These are phyloP conservation scores for Eucalyptus sideroxylon DNA, from an alignment of 345 rosid species.

Conservation along the genomic window DNA sequence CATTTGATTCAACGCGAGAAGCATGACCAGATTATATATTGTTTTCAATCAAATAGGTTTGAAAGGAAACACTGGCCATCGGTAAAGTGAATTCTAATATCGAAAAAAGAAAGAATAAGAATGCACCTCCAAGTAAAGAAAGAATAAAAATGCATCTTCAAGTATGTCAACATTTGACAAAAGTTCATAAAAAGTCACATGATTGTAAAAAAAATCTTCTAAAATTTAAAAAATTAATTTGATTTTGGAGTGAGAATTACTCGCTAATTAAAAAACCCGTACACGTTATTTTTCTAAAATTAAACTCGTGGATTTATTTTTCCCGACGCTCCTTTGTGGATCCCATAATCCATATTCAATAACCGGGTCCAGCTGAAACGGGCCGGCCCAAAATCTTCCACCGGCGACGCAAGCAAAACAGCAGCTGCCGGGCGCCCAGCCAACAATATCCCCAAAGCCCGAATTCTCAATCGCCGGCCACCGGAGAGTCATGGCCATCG, in stretches of 20 bases:
- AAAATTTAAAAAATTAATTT: background rate
- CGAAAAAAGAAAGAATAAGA: background rate
- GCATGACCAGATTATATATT: background rate
- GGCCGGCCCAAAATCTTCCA: background rate
- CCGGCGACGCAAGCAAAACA: background rate
- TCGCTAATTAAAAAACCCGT: background rate
- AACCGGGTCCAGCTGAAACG: background rate
- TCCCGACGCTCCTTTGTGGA: background rate
- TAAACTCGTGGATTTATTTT: background rate
- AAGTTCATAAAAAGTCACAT: background rate
- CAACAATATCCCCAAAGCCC: background rate
- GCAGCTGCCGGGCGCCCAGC: background rate
- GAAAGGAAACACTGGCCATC: background rate
- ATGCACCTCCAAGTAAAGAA: background rate
- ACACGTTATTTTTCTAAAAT: background rate
- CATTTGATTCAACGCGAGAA: too few relatives aligned
- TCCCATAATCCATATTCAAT: background rate
- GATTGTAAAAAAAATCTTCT: background rate
- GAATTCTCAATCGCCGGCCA: background rate
- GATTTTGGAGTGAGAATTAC: background rate
- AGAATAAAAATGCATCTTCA: background rate
- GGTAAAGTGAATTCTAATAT: background rate
- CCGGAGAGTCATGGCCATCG: slow-evolving; percentile 3
- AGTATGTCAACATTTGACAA: background rate
- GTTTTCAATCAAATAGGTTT: background rate